These are phyloP conservation scores for Penicillium sp. DNA, from an alignment of 2,329 filamentous ascomycete species.

Conservation along the genomic window DNA sequence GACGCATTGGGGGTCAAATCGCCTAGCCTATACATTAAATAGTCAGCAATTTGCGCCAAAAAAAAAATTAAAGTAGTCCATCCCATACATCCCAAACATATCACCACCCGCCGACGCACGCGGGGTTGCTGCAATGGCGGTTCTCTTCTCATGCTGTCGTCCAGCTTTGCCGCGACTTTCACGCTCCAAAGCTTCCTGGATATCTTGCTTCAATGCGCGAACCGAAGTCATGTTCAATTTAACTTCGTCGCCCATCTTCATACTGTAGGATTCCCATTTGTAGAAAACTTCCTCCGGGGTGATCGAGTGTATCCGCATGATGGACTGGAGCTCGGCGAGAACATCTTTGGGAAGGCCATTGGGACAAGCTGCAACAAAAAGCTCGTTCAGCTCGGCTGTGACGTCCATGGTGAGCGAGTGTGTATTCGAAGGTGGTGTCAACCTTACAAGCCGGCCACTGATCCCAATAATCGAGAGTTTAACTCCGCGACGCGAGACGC, in stretches of 20 bases:
- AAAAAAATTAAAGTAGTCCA: background rate
- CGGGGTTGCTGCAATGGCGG: constrained; percentile 57
- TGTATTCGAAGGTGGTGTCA: background rate
- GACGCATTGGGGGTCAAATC: constrained; percentile 66
- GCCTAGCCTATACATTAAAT: constrained; percentile 56
- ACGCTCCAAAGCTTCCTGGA: constrained; percentile 80
- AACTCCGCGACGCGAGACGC: constrained; percentile 17
- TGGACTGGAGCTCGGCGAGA: constrained; percentile 76
- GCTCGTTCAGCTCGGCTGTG: constrained; percentile 56
- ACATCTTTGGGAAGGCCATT: constrained; percentile 72
- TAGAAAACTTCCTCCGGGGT: constrained; percentile 85
- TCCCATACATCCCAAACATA: constrained; percentile 75
- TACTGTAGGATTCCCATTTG: constrained; percentile 98
- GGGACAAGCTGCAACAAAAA: constrained; percentile 57
- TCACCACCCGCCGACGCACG: constrained; percentile 62
- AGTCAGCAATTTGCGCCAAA: background rate
- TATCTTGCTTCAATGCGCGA: constrained; percentile 77
- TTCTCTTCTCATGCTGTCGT: constrained; percentile 64
- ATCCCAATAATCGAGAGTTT: background rate
- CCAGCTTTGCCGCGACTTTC: constrained; percentile 64
- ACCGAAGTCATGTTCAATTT: constrained; percentile 69
- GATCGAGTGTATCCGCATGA: constrained; percentile 79
- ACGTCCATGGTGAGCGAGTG: constrained; percentile 44
- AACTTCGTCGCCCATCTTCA: constrained; percentile 88
- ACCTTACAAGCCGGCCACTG: background rate